Conservation (phyloP, 139 green algal species). For the Picochlorum costavermella region DNA sequence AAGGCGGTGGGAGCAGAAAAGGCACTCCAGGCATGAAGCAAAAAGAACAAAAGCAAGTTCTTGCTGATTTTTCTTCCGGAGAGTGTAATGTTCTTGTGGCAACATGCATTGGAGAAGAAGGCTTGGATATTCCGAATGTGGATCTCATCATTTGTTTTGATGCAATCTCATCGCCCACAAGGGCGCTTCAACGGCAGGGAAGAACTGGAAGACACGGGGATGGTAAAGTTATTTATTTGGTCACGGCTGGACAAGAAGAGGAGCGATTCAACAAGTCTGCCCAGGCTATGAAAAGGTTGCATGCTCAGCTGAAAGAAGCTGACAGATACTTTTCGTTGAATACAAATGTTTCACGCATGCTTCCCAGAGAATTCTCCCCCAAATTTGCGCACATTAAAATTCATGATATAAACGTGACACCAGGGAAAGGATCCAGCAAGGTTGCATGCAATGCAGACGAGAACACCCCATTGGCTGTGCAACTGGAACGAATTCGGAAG, state of each 20-base stretch:
- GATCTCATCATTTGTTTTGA: slow-evolving; percentile 94
- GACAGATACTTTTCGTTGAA: slow-evolving; percentile 26
- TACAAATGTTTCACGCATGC: slow-evolving; percentile 33
- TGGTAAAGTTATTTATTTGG: slow-evolving; percentile 78
- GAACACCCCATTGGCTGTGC: background rate
- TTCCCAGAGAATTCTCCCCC: slow-evolving; percentile 33
- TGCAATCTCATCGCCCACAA: slow-evolving; percentile 53
- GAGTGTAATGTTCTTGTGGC: slow-evolving; percentile 77
- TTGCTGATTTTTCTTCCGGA: slow-evolving; percentile 47
- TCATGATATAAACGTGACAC: slow-evolving; percentile 1
- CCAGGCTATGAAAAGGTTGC: slow-evolving; percentile 26
- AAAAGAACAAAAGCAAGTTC: slow-evolving; percentile 52
- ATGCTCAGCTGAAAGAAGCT: slow-evolving; percentile 29
- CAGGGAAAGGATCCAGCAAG: slow-evolving; percentile 9
- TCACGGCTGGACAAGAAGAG: slow-evolving; percentile 55
- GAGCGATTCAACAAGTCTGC: slow-evolving; percentile 44
- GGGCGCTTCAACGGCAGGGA: slow-evolving; percentile 84
- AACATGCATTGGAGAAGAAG: slow-evolving; percentile 94
- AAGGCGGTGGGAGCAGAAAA: slow-evolving; percentile 27
- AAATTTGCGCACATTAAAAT: slow-evolving; percentile 1
- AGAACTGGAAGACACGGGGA: slow-evolving; percentile 78
- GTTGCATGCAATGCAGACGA: background rate
- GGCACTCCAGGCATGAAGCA: slow-evolving; percentile 33
- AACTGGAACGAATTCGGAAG: slow-evolving; percentile 5
- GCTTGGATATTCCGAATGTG: slow-evolving; percentile 91